Evolutionary conservation across 2,329 filamentous ascomycete species (phyloP), one percentile per base, ranked within the genome.

Genomic region (Colletotrichum sp.): DNA sequence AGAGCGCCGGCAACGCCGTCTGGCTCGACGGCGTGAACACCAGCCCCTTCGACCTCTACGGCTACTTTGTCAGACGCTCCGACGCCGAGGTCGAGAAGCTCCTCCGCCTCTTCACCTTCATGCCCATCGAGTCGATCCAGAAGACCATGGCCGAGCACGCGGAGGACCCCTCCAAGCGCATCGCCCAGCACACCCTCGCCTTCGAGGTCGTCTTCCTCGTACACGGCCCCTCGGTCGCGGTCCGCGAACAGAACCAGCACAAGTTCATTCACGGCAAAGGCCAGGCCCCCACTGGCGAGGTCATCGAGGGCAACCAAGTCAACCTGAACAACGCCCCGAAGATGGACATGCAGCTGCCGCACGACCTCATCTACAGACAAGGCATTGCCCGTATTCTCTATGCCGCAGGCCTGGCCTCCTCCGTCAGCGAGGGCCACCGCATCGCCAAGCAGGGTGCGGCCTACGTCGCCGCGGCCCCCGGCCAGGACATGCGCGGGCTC

Each of bases 1-100:
- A 99, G 87, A 98, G 94, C 78, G 94, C 95, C 3, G 96, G 96
- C 30, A 99, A 99, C 83, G 96, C 96, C 4, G 86, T 99, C 44
- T 99, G 97, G 97, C 90, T 99, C 5, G 95, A 98, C 83, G 89
- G 90, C 69, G 92, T 94, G 80, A 91, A 95, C 90, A 98, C 96
- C 2, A 93, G 90, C 34, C 88, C 93, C 0, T 98, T 96, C 81
- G 95, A 99, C 74, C 89, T 99, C 2, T 99, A 99, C 83, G 89
- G 96, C 83, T 98, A 96, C 87, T 97, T 99, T 80, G 89, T 98
- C 78, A 92, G 95, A 67, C 93, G 94, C 0, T 89, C 96, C 1
- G 97, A 99, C 82, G 90, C 91, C 12, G 94, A 98, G 70, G 92
- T 99, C 6, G 94, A 96, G 84, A 90, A 89, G 36, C 94, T 98